These are phyloP conservation scores for Mucor irregularis DNA, from an alignment of 371 early-diverging fungal genomes.

Conservation along the genomic window DNA sequence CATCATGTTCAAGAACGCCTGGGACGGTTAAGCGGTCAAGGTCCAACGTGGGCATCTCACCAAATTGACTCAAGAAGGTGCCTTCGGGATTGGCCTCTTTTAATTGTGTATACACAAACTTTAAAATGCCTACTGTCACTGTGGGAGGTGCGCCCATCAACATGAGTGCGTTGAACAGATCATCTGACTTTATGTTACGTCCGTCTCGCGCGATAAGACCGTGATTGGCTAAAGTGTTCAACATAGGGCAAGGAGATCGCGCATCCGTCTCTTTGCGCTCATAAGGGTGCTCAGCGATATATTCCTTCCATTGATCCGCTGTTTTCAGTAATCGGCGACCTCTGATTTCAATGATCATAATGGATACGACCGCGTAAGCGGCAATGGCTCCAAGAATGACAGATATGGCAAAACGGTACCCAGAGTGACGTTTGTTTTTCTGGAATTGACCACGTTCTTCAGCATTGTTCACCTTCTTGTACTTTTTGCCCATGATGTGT, in stretches of 20 bases:
- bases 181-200: conserved; percentile 28
- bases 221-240: conserved; percentile 46
- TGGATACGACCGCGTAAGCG: background rate
- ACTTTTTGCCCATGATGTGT: background rate
- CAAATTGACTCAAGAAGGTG: conserved; percentile 9
- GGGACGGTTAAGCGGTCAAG: conserved; percentile 26
- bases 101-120: conserved; percentile 11
- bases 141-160: conserved; percentile 17
- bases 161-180: conserved; percentile 23
- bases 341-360: conserved; percentile 9
- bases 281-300: conserved; percentile 29
- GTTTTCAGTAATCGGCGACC: conserved; percentile 12
- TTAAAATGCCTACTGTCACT: conserved; percentile 7
- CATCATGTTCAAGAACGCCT: conserved; percentile 43
- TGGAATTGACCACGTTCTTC: background rate
- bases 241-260: conserved; percentile 41
- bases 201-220: conserved; percentile 37
- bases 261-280: conserved; percentile 9
- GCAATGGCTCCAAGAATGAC: conserved; percentile 3
- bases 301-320: conserved; percentile 20
- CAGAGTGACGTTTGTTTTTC: background rate
- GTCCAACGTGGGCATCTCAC: conserved; percentile 7
- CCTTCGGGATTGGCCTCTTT: conserved; percentile 13
- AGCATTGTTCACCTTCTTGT: background rate
- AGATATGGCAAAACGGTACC: background rate